Evolutionary conservation across 768 basidiomycete genomes (phyloP).

Genomic region (Pisolithus orientalis): DNA sequence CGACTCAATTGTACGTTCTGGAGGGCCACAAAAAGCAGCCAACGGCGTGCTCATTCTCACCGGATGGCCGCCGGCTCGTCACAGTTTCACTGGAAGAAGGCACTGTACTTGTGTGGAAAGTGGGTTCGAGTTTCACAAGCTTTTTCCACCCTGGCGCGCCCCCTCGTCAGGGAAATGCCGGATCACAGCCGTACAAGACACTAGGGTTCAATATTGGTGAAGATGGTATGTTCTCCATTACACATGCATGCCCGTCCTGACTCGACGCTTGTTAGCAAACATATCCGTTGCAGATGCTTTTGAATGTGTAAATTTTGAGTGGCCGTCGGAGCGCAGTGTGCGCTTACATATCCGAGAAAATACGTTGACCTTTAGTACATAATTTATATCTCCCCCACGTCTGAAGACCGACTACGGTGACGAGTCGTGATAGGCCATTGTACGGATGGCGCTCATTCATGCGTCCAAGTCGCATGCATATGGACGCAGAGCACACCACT

Average conservation of each 20-base stretch:
- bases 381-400: slow-evolving; percentile 4
- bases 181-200: slow-evolving; percentile 84
- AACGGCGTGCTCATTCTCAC: slow-evolving; percentile 85
- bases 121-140: slow-evolving; percentile 82
- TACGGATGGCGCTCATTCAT: neutral
- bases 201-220: slow-evolving; percentile 80
- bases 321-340: slow-evolving; percentile 80
- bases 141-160: slow-evolving; percentile 90
- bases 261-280: slow-evolving; percentile 30
- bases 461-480: slow-evolving; percentile 34
- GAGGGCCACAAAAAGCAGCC: slow-evolving; percentile 83
- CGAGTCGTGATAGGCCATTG: too few species aligned
- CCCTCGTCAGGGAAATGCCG: slow-evolving; percentile 79
- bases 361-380: slow-evolving; percentile 82
- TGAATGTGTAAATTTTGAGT: slow-evolving; percentile 74
- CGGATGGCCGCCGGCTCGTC: slow-evolving; percentile 86
- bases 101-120: slow-evolving; percentile 90
- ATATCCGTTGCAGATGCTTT: slow-evolving; percentile 60
- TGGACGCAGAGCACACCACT: slow-evolving; percentile 51
- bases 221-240: slow-evolving; percentile 50
- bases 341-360: slow-evolving; percentile 77
- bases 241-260: neutral
- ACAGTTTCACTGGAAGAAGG: slow-evolving; percentile 84
- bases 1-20: slow-evolving; percentile 89
- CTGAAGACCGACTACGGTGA: neutral